Conservation (phyloP, 2,329 filamentous ascomycete species). For the Pestalotiopsis sp. region DNA sequence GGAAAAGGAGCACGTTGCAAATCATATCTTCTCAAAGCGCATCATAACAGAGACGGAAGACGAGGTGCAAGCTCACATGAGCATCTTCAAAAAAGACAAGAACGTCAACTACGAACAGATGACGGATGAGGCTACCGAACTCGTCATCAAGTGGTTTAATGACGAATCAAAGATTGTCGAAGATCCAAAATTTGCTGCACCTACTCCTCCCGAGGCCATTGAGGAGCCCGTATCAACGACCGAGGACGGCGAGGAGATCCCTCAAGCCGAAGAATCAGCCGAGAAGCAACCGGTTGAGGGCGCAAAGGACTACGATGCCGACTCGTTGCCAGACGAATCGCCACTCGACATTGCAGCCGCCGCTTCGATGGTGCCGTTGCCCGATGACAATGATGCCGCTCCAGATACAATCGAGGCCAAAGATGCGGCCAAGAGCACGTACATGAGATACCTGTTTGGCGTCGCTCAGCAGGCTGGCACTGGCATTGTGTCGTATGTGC, state of each 20-base stretch:
- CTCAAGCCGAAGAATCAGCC: constrained; percentile 27
- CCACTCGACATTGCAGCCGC: constrained; percentile 58
- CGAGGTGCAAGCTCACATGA: constrained; percentile 74
- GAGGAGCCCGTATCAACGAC: constrained; percentile 37
- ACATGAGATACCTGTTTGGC: constrained; percentile 52
- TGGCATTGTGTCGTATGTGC: constrained; percentile 48
- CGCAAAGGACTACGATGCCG: constrained; percentile 19
- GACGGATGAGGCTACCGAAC: constrained; percentile 59
- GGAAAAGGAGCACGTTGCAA: constrained; percentile 45
- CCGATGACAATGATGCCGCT: constrained; percentile 40
- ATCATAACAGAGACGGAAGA: constrained; percentile 69
- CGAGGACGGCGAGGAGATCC: constrained; percentile 32
- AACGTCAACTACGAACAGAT: constrained; percentile 68
- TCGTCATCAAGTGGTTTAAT: constrained; percentile 61
- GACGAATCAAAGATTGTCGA: constrained; percentile 48
- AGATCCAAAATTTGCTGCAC: constrained; percentile 48
- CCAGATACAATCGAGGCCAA: constrained; percentile 35
- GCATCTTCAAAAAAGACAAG: constrained; percentile 64
- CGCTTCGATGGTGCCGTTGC: constrained; percentile 51
- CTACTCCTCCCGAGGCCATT: constrained; percentile 39
- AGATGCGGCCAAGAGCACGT: constrained; percentile 42
- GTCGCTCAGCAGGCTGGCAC: constrained; percentile 53
- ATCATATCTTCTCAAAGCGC: constrained; percentile 49
- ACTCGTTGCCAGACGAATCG: constrained; percentile 41
- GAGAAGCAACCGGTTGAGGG: constrained; percentile 26